Evolutionary conservation across 495 filamentous ascomycete genomes (phyloP).

Genomic region (Aspergillus homomorphus): DNA sequence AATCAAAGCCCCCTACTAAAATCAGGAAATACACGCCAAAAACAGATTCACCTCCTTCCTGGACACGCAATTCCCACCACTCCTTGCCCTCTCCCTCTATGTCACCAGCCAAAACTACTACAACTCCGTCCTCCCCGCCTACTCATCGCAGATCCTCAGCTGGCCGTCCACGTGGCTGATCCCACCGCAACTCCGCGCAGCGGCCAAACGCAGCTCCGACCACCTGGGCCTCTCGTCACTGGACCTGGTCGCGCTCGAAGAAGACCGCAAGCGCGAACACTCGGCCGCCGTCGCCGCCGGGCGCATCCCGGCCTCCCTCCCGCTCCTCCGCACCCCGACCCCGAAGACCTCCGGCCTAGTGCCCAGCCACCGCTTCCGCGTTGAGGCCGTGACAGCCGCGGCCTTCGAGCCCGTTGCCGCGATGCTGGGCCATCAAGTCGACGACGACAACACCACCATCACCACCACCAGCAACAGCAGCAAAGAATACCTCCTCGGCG

Average conservation of each 20-base stretch:
- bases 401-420: slow-evolving; percentile 67
- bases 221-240: slow-evolving; percentile 69
- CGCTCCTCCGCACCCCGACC: slow-evolving; percentile 39
- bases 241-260: slow-evolving; percentile 54
- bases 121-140: slow-evolving; percentile 67
- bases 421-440: no score
- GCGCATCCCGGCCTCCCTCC: slow-evolving; percentile 39
- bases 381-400: slow-evolving; percentile 64
- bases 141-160: slow-evolving; percentile 63
- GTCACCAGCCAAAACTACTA: slow-evolving; percentile 83
- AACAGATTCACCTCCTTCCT: slow-evolving; percentile 59
- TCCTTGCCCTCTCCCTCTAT: slow-evolving; percentile 81
- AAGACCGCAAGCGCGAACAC: slow-evolving; percentile 43
- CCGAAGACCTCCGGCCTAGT: slow-evolving; percentile 12
- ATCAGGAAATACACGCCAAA: slow-evolving; percentile 8
- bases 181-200: slow-evolving; percentile 60
- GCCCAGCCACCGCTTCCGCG: slow-evolving; percentile 51
- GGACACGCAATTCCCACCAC: slow-evolving; percentile 58
- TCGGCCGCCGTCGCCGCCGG: slow-evolving; percentile 41
- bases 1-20: not conserved
- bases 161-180: slow-evolving; percentile 83
- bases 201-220: slow-evolving; percentile 66
- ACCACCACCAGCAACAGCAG: no score
- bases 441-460: no score
- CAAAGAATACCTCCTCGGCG: slow-evolving; percentile 54